Evolutionary conservation across 306 rosid genomes (phyloP).

Genomic region (Styphnolobium japonicum): DNA sequence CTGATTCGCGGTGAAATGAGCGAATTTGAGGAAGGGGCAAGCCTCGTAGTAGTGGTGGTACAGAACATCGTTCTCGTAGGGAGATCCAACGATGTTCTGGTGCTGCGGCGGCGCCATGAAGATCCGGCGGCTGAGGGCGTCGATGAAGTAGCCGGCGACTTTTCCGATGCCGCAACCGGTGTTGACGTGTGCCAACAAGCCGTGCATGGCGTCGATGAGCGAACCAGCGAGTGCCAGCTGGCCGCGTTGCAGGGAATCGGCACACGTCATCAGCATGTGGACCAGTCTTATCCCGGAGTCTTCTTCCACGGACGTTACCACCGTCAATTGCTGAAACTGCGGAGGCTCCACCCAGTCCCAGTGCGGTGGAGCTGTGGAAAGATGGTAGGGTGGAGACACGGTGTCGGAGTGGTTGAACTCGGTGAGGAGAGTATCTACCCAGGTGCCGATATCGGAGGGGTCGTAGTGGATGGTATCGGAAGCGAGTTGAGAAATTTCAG

Average conservation of each 20-base stretch:
- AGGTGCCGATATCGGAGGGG: conserved; percentile 69
- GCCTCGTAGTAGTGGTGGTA: conserved; percentile 87
- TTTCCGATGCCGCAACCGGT: conserved; percentile 76
- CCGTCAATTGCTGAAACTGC: conserved; percentile 30
- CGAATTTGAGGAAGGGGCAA: conserved; percentile 85
- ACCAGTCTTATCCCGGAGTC: conserved; percentile 83
- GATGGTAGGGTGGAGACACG: conserved; percentile 52
- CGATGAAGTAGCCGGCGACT: conserved; percentile 84
- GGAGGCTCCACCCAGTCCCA: conserved; percentile 35
- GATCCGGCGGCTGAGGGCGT: conserved; percentile 73
- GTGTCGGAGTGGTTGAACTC: too few species aligned
- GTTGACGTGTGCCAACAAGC: conserved; percentile 53
- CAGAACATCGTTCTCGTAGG: conserved; percentile 54
- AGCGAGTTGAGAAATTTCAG: conserved; percentile 59
- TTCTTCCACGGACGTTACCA: conserved; percentile 62
- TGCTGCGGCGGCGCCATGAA: conserved; percentile 29
- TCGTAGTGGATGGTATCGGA: conserved; percentile 62
- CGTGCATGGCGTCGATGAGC: conserved; percentile 71
- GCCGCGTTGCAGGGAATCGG: conserved; percentile 75
- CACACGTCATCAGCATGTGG: conserved; percentile 80
- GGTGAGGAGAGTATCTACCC: conserved; percentile 82
- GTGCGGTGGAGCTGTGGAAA: conserved; percentile 13
- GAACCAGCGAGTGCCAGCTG: conserved; percentile 67
- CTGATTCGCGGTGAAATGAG: conserved; percentile 91
- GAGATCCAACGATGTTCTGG: conserved; percentile 10